Percentiles rank a stretch among this genome's conserved stretches.
Evolutionary conservation across 2,329 filamentous ascomycete genomes (phyloP).

Genomic region (Shiraia sp.): DNA sequence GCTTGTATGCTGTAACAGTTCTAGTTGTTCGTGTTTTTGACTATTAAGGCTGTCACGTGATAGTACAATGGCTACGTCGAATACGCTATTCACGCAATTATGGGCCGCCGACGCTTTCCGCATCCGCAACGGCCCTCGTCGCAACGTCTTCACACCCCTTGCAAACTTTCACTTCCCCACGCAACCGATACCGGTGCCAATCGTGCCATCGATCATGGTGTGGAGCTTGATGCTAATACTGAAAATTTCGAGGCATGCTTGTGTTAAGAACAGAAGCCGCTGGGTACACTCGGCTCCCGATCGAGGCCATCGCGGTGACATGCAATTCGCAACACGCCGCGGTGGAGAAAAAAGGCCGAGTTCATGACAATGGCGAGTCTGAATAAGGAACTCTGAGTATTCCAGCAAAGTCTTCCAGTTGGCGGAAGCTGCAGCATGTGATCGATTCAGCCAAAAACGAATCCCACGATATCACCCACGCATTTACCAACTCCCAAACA

Average conservation of each 20-base stretch:
- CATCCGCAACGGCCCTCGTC: slow-evolving; percentile 16
- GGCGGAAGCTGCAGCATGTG: background rate
- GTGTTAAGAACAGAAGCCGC: slow-evolving; percentile 8
- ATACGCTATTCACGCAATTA: too few relatives aligned
- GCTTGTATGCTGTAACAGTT: too few relatives aligned
- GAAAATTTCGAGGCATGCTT: slow-evolving; percentile 10
- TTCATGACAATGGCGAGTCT: slow-evolving; percentile 10
- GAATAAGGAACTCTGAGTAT: background rate
- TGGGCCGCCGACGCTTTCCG: slow-evolving; percentile 22
- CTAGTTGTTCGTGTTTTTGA: too few relatives aligned
- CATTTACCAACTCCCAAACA: too few relatives aligned
- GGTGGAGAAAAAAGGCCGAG: slow-evolving; percentile 14
- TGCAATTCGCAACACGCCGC: slow-evolving; percentile 3
- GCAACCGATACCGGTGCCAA: slow-evolving; percentile 17
- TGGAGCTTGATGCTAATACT: slow-evolving; percentile 12
- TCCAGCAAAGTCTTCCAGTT: background rate
- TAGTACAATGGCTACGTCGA: too few relatives aligned
- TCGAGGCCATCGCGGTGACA: slow-evolving; percentile 1
- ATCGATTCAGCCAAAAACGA: slow-evolving; percentile 1
- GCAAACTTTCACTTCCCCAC: slow-evolving; percentile 10
- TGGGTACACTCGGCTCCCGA: slow-evolving; percentile 23
- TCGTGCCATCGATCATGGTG: slow-evolving; percentile 7
- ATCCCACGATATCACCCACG: too few relatives aligned
- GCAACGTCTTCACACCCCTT: slow-evolving; percentile 7
- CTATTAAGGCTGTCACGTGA: too few relatives aligned